phyloP scores from a whole-genome alignment of 2,329 filamentous ascomycete species.

The Xylariales sp. region DNA sequence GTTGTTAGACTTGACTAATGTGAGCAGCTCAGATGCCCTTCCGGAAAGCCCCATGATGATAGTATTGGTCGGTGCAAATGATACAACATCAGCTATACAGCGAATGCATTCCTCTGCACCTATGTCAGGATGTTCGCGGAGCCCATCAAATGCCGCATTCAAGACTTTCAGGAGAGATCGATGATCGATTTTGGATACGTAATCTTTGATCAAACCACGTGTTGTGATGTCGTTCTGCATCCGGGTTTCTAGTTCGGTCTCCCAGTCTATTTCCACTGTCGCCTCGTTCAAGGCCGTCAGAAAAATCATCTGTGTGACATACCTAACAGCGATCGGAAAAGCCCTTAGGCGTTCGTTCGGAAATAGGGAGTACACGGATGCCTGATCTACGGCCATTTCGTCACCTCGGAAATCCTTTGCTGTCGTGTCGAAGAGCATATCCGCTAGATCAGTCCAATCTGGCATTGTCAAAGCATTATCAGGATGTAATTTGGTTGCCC shows the following conservation, averaged over 20 bases:
- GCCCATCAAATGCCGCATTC: slow-evolving; percentile 52
- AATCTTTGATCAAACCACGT: slow-evolving; percentile 52
- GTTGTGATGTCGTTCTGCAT: slow-evolving; percentile 65
- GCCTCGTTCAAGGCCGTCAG: slow-evolving; percentile 44
- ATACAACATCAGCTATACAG: slow-evolving; percentile 24
- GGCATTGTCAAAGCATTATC: slow-evolving; percentile 36
- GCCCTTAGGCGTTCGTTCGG: slow-evolving; percentile 43
- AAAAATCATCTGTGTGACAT: slow-evolving; percentile 54
- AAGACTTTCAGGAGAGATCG: slow-evolving; percentile 41
- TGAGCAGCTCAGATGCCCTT: slow-evolving; percentile 48
- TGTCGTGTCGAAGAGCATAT: slow-evolving; percentile 40
- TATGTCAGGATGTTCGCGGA: slow-evolving; percentile 38
- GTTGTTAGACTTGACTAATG: slow-evolving; percentile 66
- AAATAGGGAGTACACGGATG: slow-evolving; percentile 31
- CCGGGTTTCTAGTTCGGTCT: slow-evolving; percentile 68
- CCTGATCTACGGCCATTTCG: slow-evolving; percentile 36
- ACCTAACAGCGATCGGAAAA: slow-evolving; percentile 65
- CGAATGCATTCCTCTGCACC: slow-evolving; percentile 24
- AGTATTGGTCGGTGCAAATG: slow-evolving; percentile 25
- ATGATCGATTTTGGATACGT: slow-evolving; percentile 40
- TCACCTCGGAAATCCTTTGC: slow-evolving; percentile 19
- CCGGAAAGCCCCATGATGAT: slow-evolving; percentile 33
- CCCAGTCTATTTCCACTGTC: slow-evolving; percentile 76
- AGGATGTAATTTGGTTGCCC: slow-evolving; percentile 27
- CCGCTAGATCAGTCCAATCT: slow-evolving; percentile 47